These are phyloP conservation scores for Eleusine indica DNA, from an alignment of 176 grass and related monocot species.

Conservation along the genomic window DNA sequence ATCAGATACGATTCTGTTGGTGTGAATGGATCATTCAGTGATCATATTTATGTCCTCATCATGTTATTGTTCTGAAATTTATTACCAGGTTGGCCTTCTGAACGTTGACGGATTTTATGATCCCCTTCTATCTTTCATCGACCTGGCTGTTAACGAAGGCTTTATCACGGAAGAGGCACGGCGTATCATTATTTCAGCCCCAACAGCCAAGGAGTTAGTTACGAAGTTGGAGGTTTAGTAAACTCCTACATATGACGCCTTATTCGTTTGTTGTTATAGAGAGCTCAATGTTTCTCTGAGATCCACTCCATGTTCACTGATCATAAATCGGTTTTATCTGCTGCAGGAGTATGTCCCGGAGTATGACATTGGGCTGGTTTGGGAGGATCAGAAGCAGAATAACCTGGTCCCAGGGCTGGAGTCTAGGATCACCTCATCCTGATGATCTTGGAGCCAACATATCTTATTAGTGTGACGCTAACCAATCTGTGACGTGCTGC, in stretches of 20 bases:
- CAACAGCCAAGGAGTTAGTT: slow-evolving; percentile 79
- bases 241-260: neutral
- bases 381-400: slow-evolving; percentile 69
- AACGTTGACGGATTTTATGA: slow-evolving; percentile 95
- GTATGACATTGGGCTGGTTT: slow-evolving; percentile 64
- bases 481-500: neutral
- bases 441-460: slow-evolving; percentile 12
- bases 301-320: neutral
- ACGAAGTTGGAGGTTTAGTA: slow-evolving; percentile 73
- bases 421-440: slow-evolving; percentile 50
- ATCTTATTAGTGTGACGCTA: slow-evolving; percentile 12
- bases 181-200: slow-evolving; percentile 77
- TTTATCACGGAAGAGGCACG: slow-evolving; percentile 81
- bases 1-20: slow-evolving; percentile 51
- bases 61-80: neutral
- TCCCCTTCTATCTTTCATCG: slow-evolving; percentile 82
- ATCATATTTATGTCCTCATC: neutral
- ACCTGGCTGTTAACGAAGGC: slow-evolving; percentile 77
- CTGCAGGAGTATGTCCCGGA: slow-evolving; percentile 64
- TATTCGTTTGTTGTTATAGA: neutral
- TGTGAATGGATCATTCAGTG: slow-evolving; percentile 20
- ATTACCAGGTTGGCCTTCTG: slow-evolving; percentile 77
- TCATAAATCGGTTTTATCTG: neutral
- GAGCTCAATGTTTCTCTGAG: neutral
- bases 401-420: slow-evolving; percentile 62